A percentile compares a stretch with the other conserved stretches of the same genome.
Conservation (phyloP, 169 alveolate genomes). For the Plasmodium berghei region DNA sequence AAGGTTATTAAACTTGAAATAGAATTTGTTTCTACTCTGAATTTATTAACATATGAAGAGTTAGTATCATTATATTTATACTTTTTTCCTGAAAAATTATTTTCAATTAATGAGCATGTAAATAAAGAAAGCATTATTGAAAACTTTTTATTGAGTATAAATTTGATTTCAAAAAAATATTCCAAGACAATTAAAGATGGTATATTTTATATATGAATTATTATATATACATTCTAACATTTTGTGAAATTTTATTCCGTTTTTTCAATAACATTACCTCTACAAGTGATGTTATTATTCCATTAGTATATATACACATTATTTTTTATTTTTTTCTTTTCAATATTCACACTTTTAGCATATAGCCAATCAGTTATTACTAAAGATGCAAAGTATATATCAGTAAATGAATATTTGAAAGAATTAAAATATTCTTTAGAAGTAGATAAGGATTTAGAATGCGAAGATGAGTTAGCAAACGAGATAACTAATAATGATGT, state of each 20-base stretch:
- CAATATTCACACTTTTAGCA: conserved; percentile 27
- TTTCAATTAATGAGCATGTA: conserved; percentile 42
- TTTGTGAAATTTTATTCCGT: neutral
- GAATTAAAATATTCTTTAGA: conserved; percentile 26
- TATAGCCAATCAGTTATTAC: conserved; percentile 19
- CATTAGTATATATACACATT: neutral
- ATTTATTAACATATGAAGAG: conserved; percentile 67
- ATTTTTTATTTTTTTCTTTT: neutral
- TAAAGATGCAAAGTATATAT: conserved; percentile 13
- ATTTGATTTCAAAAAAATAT: conserved; percentile 46
- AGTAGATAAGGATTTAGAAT: conserved; percentile 2
- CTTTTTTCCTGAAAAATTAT: conserved; percentile 48
- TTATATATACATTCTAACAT: neutral
- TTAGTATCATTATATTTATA: conserved; percentile 17
- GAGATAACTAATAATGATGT: conserved; percentile 22
- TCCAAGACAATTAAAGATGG: conserved; percentile 36
- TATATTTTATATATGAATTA: neutral
- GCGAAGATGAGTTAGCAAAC: conserved; percentile 2
- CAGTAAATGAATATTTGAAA: conserved; percentile 47
- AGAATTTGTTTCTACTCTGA: conserved; percentile 60
- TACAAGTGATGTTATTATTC: too few relatives aligned
- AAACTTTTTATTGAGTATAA: conserved; percentile 40
- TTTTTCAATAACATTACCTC: neutral
- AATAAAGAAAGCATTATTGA: conserved; percentile 61
- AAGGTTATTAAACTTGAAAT: conserved; percentile 63